Base-by-base conservation (phyloP, 176 grass and related monocot species). In the Rhipidocladum racemiflorum region DNA sequence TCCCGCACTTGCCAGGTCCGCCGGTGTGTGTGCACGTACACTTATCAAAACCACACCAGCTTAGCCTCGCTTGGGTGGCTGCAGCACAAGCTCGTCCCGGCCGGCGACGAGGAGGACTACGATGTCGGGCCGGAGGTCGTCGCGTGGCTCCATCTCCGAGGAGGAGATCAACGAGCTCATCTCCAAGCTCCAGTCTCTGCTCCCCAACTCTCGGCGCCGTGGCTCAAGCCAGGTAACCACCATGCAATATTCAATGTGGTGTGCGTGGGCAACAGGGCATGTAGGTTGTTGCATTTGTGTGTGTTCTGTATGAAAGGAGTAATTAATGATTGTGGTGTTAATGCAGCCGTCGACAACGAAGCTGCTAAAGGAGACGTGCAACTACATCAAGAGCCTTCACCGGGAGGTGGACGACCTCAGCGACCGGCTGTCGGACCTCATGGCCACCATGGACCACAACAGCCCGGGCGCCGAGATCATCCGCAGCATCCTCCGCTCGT, bases 371-470 rank as follows among this genome's bases (percentile, higher is more conserved):
- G 94, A 97, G 81, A 97, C 94, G 0, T 97, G 94, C 78, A 97
- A 54, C 94, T 97, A 97, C 89, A 97, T 97, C 89, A 93, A 97
- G 80, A 97, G 89, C 82, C 91, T 97, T 39, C 91, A 97, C 81
- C 89, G 85, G 81, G 94, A 97, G 78, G 94, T 97, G 17, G 94
- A 94, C 67, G 94, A 97, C 85, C 85, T 97, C 55, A 97, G 94
- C 81, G 94, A 93, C 88, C 91, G 94, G 34, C 91, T 97, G 21
- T 93, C 94, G 0, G 94, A 94, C 38, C 85, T 97, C 15, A 91
- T 97, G 94, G 74, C 89, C 18, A 88, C 86, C 75, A 91, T 97
- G 94, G 94, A 97, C 39, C 73, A 90, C 70, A 88, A 90, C 60
- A 97, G 94, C 85, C 81, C 86, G 2, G 88, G 86, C 35, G 94